phyloP scores from a whole-genome alignment of 2,329 filamentous ascomycete species.

The Aspergillus flavus region DNA sequence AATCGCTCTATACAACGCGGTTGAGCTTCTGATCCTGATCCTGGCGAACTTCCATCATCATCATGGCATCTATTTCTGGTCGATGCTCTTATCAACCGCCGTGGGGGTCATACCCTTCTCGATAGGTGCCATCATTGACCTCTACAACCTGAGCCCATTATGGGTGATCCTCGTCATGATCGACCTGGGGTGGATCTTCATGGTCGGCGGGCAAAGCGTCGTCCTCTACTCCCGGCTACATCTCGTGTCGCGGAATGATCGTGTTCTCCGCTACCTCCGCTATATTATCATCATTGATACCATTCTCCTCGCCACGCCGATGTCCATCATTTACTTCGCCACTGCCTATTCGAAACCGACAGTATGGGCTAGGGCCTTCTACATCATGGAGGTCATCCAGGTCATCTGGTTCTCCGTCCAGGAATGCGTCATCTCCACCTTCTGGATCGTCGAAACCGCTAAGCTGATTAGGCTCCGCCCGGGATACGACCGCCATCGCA shows the following conservation, averaged over 20 bases:
- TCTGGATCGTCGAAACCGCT: not conserved
- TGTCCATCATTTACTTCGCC: not conserved
- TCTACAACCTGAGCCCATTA: not conserved
- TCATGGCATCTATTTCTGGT: not conserved
- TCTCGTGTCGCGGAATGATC: not conserved
- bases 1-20: not conserved
- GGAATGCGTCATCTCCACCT: not conserved
- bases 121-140: not conserved
- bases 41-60: not conserved
- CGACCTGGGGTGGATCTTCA: not conserved
- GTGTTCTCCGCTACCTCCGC: not conserved
- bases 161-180: not conserved
- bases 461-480: not conserved
- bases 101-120: not conserved
- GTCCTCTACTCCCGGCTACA: not conserved
- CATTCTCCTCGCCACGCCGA: not conserved
- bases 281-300: not conserved
- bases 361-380: not conserved
- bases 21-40: not conserved
- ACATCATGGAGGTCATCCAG: not conserved
- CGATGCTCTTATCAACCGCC: not conserved
- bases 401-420: not conserved
- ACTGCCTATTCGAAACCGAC: not conserved
- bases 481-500: not conserved
- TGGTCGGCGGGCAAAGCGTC: not conserved